Evolutionary conservation across 1,284 basidiomycete species (phyloP), one percentile per base, ranked within the genome.

Genomic region (Singerocomus inundabilis): DNA sequence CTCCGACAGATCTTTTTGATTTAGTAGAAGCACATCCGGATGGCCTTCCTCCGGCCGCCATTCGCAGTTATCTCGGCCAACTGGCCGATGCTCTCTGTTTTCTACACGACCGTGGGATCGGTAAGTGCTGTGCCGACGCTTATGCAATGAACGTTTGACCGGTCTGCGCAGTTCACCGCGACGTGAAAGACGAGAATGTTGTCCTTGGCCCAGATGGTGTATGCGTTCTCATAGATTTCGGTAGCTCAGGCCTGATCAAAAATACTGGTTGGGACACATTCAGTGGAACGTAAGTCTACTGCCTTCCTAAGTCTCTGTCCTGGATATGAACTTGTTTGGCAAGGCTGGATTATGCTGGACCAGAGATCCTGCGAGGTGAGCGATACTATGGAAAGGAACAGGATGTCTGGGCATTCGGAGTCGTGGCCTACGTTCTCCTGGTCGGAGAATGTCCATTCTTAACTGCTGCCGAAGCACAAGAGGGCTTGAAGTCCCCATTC

Each of bases 171-270:
- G 95, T 99, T 7, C 96, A 99, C 72, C 91, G 96, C 53, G 97
- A 99, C 66, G 86, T 99, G 71, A 99, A 99, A 72, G 96, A 99
- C 64, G 96, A 99, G 71, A 99, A 99, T 67, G 93, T 99, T 33
- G 84, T 91, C 28, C 76, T 91, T 40, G 88, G 87, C 6, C 77
- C 80, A 37, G 70, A 77, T 53, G 88, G 84, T 31, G 79, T 84
- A 63, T 94, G 91, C 62, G 90, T 98, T 69, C 72, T 99, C 58
- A 99, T 99, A 68, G 96, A 99, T 68, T 98, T 98, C 69, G 94
- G 94, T 57, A 91, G 93, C 60, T 93, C 93, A 24, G 93, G 93
- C 28, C 79, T 95, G 50, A 83, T 93, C 44, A 87, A 81, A 70
- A 88, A 85, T 64, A 73, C 76, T 44, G 89, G 89, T 37, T 98